Evolutionary conservation across 2,329 filamentous ascomycete genomes (phyloP).

Genomic region (Botrytis porri): DNA sequence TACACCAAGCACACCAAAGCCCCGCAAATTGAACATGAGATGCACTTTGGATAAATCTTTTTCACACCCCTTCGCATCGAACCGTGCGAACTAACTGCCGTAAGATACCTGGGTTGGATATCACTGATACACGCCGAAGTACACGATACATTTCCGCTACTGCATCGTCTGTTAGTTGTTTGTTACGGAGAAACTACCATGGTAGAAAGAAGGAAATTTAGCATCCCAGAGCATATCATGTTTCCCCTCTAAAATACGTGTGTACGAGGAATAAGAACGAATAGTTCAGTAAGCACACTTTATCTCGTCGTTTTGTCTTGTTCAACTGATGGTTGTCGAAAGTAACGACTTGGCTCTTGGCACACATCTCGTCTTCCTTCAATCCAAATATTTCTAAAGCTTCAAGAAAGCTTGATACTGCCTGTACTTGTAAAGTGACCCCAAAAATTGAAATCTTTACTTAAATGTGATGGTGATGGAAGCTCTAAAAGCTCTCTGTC

Average conservation of each 20-base stretch:
- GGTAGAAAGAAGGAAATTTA: background rate
- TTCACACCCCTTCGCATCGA: background rate
- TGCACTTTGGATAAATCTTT: background rate
- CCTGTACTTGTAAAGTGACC: background rate
- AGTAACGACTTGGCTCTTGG: slow-evolving; percentile 10
- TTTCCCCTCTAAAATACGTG: background rate
- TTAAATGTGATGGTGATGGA: background rate
- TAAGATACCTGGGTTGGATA: background rate
- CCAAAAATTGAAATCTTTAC: background rate
- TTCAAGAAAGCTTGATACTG: background rate
- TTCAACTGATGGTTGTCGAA: background rate
- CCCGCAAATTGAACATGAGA: background rate
- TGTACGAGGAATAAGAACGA: background rate
- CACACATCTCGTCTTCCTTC: background rate
- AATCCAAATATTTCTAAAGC: background rate
- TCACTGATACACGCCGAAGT: background rate
- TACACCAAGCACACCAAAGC: slow-evolving; percentile 6
- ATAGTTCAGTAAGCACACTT: background rate
- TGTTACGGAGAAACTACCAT: background rate
- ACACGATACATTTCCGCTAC: background rate
- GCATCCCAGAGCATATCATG: background rate
- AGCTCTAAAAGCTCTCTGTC: background rate
- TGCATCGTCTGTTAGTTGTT: background rate
- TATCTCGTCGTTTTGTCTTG: background rate
- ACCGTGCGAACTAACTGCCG: background rate